These are phyloP conservation scores for Daldinia decipiens DNA, from an alignment of 495 filamentous ascomycete species.

Conservation along the genomic window DNA sequence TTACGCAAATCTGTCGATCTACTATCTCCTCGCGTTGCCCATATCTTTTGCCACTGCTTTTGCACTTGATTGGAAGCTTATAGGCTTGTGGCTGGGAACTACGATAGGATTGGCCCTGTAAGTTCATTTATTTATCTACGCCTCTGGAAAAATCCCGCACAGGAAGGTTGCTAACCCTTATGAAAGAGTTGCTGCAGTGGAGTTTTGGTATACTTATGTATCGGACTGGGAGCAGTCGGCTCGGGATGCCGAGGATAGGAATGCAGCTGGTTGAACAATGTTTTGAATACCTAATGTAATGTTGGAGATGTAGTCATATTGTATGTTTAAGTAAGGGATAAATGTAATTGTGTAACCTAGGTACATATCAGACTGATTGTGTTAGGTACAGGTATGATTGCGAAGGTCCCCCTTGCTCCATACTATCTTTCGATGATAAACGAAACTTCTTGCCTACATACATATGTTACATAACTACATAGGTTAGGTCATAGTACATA, in stretches of 20 bases:
- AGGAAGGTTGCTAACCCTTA: slow-evolving; percentile 32
- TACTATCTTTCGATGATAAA: too few relatives aligned
- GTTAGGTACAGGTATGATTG: not conserved
- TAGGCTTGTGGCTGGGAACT: slow-evolving; percentile 85
- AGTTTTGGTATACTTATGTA: slow-evolving; percentile 71
- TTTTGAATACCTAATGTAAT: slow-evolving; percentile 3
- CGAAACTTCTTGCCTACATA: too few relatives aligned
- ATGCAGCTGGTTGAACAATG: slow-evolving; percentile 58
- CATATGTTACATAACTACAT: too few relatives aligned
- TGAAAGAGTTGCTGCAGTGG: slow-evolving; percentile 67
- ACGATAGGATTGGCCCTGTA: slow-evolving; percentile 71
- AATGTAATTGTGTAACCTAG: not conserved
- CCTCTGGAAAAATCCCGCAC: not conserved
- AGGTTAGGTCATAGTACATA: too few relatives aligned
- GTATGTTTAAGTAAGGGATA: not conserved
- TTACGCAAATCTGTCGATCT: slow-evolving; percentile 83
- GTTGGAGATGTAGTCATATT: not conserved
- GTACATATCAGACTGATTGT: not conserved
- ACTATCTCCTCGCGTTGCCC: slow-evolving; percentile 87
- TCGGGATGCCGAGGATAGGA: slow-evolving; percentile 75
- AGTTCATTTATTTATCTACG: slow-evolving; percentile 34
- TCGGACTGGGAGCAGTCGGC: slow-evolving; percentile 80
- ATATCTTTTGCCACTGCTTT: slow-evolving; percentile 82
- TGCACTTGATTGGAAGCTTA: slow-evolving; percentile 73
- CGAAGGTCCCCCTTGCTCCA: too few relatives aligned